phyloP scores from a whole-genome alignment of 306 rosid genomes.

The Pyrus communis region DNA sequence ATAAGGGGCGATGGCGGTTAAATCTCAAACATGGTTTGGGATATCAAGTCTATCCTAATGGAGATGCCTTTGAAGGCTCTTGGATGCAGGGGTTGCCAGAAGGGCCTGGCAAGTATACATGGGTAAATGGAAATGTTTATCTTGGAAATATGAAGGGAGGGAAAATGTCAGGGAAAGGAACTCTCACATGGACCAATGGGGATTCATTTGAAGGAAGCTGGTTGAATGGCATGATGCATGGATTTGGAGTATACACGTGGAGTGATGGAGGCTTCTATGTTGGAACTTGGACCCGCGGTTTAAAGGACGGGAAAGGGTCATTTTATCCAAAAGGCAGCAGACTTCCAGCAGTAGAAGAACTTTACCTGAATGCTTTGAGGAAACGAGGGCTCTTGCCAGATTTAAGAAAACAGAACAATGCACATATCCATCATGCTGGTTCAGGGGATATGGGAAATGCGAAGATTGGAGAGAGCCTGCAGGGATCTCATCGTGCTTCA shows the following conservation, averaged over 20 bases:
- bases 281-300: conserved; percentile 91
- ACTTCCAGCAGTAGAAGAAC: conserved; percentile 81
- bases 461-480: conserved; percentile 48
- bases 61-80: conserved; percentile 89
- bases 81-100: conserved; percentile 95
- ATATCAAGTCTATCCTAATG: conserved; percentile 77
- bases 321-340: conserved; percentile 81
- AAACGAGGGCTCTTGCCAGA: conserved; percentile 93
- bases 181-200: conserved; percentile 84
- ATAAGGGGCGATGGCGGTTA: conserved; percentile 90
- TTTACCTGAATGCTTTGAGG: conserved; percentile 86
- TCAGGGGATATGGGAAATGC: conserved; percentile 59
- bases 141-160: conserved; percentile 94
- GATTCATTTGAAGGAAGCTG: conserved; percentile 95
- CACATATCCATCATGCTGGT: conserved; percentile 73
- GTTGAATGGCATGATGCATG: conserved; percentile 93
- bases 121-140: conserved; percentile 88
- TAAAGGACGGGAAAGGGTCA: conserved; percentile 97
- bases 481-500: conserved; percentile 43
- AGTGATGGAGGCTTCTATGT: conserved; percentile 93
- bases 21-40: conserved; percentile 94
- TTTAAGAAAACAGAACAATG: conserved; percentile 65
- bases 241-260: conserved; percentile 90
- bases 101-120: conserved; percentile 93
- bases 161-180: conserved; percentile 93